Percentiles rank a stretch among this genome's conserved stretches.
Evolutionary conservation across 306 rosid genomes (phyloP).

Genomic region (Carpinus fangiana): DNA sequence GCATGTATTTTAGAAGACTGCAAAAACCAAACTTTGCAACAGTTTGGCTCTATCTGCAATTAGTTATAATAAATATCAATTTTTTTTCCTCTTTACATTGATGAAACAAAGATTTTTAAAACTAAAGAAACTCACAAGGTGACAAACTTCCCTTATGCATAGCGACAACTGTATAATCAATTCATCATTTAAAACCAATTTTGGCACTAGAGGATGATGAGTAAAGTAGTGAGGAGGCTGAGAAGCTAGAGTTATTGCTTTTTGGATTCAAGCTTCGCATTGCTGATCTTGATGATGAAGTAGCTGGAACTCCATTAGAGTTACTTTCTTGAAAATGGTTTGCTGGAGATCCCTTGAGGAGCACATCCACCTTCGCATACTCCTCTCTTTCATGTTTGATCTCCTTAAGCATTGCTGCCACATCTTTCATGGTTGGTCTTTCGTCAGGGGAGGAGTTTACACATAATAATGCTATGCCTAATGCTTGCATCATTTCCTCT

Average conservation of each 20-base stretch:
- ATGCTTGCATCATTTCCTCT: slow-evolving; percentile 86
- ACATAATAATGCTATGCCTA: slow-evolving; percentile 88
- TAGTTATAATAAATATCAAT: background rate
- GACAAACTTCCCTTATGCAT: background rate
- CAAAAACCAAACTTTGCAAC: slow-evolving; percentile 7
- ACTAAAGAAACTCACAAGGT: background rate
- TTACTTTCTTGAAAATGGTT: slow-evolving; percentile 27
- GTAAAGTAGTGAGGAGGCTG: slow-evolving; percentile 63
- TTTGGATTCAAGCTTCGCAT: slow-evolving; percentile 49
- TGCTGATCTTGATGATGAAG: slow-evolving; percentile 57
- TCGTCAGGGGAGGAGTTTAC: slow-evolving; percentile 78
- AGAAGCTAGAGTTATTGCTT: slow-evolving; percentile 67
- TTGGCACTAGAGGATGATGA: slow-evolving; percentile 47
- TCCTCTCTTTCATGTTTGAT: slow-evolving; percentile 83
- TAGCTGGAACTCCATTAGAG: slow-evolving; percentile 41
- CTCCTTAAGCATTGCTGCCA: slow-evolving; percentile 86
- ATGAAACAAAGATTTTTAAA: background rate
- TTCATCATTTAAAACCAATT: slow-evolving; percentile 33
- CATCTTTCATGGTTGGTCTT: slow-evolving; percentile 95
- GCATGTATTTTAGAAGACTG: background rate
- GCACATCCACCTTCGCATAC: slow-evolving; percentile 81
- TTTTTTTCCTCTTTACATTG: background rate
- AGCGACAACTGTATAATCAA: background rate
- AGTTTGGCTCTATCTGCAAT: slow-evolving; percentile 10
- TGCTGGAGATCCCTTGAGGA: slow-evolving; percentile 71